A percentile compares a stretch with the other conserved stretches of the same genome.
These are phyloP conservation scores for Porodaedalea pini DNA, from an alignment of 1,284 basidiomycete genomes.

Conservation along the genomic window DNA sequence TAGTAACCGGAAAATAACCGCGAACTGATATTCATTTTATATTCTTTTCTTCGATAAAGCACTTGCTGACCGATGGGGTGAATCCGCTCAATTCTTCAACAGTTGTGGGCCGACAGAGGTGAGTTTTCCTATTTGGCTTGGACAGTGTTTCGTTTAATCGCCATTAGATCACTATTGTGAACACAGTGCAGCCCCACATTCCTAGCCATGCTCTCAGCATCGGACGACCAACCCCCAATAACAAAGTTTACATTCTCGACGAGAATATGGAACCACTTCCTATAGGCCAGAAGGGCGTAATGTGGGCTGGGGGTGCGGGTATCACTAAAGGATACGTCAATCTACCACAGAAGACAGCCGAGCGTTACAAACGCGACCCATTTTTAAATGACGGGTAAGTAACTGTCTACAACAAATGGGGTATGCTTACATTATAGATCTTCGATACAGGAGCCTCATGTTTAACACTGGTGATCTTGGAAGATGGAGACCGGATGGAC, in stretches of 20 bases:
- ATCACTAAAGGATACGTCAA: conserved; percentile 53
- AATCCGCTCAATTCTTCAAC: conserved; percentile 40
- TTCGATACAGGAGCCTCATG: conserved; percentile 43
- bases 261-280: conserved; percentile 47
- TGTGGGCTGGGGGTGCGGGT: conserved; percentile 59
- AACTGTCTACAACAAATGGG: not conserved
- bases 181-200: conserved; percentile 50
- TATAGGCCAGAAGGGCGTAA: conserved; percentile 50
- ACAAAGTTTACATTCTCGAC: conserved; percentile 54
- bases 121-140: conserved; percentile 22
- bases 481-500: conserved; percentile 49
- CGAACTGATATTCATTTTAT: not conserved
- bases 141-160: not conserved
- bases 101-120: conserved; percentile 50
- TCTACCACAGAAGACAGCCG: conserved; percentile 50
- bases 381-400: conserved; percentile 49
- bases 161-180: conserved; percentile 53
- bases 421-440: not conserved
- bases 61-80: conserved; percentile 54
- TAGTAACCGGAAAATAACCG: conserved; percentile 2
- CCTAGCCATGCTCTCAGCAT: conserved; percentile 44
- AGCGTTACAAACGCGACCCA: conserved; percentile 48
- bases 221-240: conserved; percentile 57
- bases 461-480: conserved; percentile 60
- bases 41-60: conserved; percentile 29